Percentiles rank a stretch among this genome's conserved stretches.
Conservation (phyloP, 306 rosid species). For the Dalbergia oliveri region DNA sequence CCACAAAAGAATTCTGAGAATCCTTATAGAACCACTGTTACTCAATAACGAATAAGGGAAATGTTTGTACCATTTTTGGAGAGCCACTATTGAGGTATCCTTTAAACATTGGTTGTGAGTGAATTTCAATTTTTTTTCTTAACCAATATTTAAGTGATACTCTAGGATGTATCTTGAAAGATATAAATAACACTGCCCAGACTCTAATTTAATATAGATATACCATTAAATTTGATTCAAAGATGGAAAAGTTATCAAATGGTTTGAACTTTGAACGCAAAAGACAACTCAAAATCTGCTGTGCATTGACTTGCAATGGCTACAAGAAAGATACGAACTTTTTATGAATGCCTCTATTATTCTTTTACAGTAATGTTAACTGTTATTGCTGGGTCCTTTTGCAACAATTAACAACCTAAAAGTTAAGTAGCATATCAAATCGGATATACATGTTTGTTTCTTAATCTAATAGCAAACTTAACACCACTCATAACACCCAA, state of each 20-base stretch:
- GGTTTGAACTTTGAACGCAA: slow-evolving; percentile 33
- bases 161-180: too few relatives aligned
- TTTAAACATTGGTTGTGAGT: too few relatives aligned
- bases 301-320: slow-evolving; percentile 33
- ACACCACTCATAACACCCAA: background rate
- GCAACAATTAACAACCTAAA: slow-evolving; percentile 25
- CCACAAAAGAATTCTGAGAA: slow-evolving; percentile 20
- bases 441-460: background rate
- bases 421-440: slow-evolving; percentile 31
- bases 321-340: slow-evolving; percentile 10
- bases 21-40: slow-evolving; percentile 1
- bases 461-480: background rate
- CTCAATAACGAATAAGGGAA: slow-evolving; percentile 37
- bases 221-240: slow-evolving; percentile 38
- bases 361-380: background rate
- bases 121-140: too few relatives aligned
- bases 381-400: slow-evolving; percentile 30
- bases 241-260: background rate
- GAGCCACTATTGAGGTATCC: too few relatives aligned
- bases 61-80: too few relatives aligned
- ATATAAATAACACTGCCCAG: too few relatives aligned
- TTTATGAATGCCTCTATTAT: slow-evolving; percentile 1
- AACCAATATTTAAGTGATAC: too few relatives aligned
- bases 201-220: background rate
- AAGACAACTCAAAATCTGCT: slow-evolving; percentile 8